phyloP scores from a whole-genome alignment of 2,329 filamentous ascomycete genomes.

The Penicillium sp. region DNA sequence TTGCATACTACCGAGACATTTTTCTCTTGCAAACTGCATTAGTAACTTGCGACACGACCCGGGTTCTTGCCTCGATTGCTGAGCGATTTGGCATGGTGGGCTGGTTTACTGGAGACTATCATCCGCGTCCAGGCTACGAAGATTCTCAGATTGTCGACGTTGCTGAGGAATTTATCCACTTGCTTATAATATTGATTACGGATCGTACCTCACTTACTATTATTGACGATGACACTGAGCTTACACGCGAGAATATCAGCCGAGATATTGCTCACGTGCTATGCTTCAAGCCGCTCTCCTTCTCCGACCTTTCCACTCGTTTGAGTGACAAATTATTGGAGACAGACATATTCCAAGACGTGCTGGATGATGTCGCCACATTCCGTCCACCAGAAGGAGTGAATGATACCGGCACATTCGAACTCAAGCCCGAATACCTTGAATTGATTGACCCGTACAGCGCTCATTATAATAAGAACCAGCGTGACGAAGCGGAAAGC shows the following conservation, averaged over 20 bases:
- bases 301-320: constrained; percentile 82
- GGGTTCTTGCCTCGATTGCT: constrained; percentile 82
- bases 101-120: constrained; percentile 83
- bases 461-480: constrained; percentile 93
- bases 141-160: constrained; percentile 86
- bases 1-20: constrained; percentile 90
- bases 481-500: constrained; percentile 88
- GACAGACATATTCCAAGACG: constrained; percentile 77
- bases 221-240: constrained; percentile 34
- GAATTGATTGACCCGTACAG: constrained; percentile 93
- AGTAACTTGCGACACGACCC: constrained; percentile 76
- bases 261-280: constrained; percentile 90
- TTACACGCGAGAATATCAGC: constrained; percentile 69
- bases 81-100: constrained; percentile 84
- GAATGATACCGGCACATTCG: constrained; percentile 89
- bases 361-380: constrained; percentile 80
- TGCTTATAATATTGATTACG: constrained; percentile 84
- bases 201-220: constrained; percentile 71
- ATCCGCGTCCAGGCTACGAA: constrained; percentile 71
- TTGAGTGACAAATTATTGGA: constrained; percentile 87
- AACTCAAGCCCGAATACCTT: constrained; percentile 79
- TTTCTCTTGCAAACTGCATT: constrained; percentile 89
- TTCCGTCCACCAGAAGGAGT: constrained; percentile 89
- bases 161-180: constrained; percentile 90
- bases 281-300: constrained; percentile 93